Evolutionary conservation across 768 basidiomycete species (phyloP), one percentile per base, ranked within the genome.

Genomic region (Cantharellus anzutake): DNA sequence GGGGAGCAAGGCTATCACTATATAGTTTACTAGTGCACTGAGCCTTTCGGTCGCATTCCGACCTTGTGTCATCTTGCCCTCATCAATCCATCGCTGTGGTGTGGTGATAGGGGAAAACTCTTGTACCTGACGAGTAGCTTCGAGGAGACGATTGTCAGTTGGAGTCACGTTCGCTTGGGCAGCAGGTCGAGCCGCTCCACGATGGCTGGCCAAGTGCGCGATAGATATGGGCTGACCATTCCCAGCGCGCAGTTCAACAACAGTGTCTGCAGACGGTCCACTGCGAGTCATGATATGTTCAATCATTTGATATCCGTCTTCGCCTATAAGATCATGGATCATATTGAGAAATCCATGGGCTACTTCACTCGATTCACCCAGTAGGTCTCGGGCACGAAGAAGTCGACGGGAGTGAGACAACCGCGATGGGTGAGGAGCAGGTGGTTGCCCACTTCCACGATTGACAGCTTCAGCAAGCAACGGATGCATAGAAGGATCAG

Each of bases 61-160:
- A 14, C 86, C 83, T 60, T 90, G 82, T 34, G 87, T 71, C 40
- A 87, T 81, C 66, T 85, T 87, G 62, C 80, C 81, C 69, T 94
- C 92, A 67, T 94, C 91, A 1, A 78, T 73, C 93, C 93, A 97
- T 60, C 93, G 79, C 65, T 89, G 86, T 39, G 83, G 67, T 1
- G 92, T 94, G 5, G 86, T 74, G 59, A 88, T 71, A 1, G 91
- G 89, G 40, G 86, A 82, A 56, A 90, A 82, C 51, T 3, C 71
- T 44, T 38, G 37, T 5, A 42, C 64, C 56, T 5, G 38, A 41
- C 38, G 57, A 51, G 29, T 39, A 29, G 41, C 58, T 61, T 41
- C 48, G 29, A 29, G 56, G 5, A 7, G 35, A 37, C 14, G 11
- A 16, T 42, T 35, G 56, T 41, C 40, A 42, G 51, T n/a, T 58